Evolutionary conservation across 1,284 basidiomycete genomes (phyloP), one percentile per base, ranked within the genome.

Genomic region (Mycosarcoma maydis): DNA sequence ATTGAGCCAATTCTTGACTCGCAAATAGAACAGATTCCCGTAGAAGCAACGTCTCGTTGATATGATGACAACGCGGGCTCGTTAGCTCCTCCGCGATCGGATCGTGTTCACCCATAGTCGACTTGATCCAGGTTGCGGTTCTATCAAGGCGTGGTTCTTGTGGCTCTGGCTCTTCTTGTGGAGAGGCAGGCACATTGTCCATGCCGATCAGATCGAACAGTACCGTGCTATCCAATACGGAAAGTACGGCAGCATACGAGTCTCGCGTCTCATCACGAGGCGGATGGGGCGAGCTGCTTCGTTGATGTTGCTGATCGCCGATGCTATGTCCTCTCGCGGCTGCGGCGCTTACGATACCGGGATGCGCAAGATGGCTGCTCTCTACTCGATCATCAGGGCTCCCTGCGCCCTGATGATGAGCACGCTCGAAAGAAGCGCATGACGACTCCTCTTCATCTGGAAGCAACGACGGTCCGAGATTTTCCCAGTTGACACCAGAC

Each of bases 111-210:
- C 36, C 19, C 40, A 54, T 13, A 8, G 57, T 60, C 10, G 29
- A 16, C 30, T 49, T 60, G 57, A 60, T 53, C 57, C 57, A 60
- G n/a, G 36, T 40, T 16, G 57, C 30, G 22, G 57, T 60, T 6
- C 57, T 27, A 20, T 48, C 45, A n/a, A 59, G 33, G n/a, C 40
- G 50, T 2, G 50, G 49, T 11, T 54, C 50, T 16, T 43, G 39
- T n/a, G 24, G 19, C 4, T 33, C 34, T 6, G 16, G 30, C 14
- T 29, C 40, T 1, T 45, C 34, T n/a, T 8, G 9, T 14, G 13
- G 13, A 4, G 11, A 13, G 26, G 9, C 45, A 27, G 45, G 45
- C 34, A 30, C 9, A 14, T 17, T 26, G 10, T 23, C 36, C 24
- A 47, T 38, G 26, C 39, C 46, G 27, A 39, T 48, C 37, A 48